Percentiles rank a stretch among this genome's conserved stretches.
Evolutionary conservation across 148 eudicot species (phyloP).

Genomic region (Oxyria digyna): DNA sequence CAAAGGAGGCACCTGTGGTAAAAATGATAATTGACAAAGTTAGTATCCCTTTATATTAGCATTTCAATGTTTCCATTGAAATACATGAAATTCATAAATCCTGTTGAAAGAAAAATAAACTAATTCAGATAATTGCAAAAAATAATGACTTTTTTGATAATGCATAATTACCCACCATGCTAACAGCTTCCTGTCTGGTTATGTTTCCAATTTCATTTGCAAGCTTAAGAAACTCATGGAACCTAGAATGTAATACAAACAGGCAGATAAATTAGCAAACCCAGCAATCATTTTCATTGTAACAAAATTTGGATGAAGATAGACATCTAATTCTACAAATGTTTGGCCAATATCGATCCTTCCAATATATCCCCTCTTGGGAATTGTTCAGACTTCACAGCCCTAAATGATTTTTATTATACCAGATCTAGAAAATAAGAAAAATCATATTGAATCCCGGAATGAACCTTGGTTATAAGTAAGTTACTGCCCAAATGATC

Average conservation of each 20-base stretch:
- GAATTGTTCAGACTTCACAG: not conserved
- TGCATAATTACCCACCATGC: conserved; percentile 60
- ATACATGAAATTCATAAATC: not conserved
- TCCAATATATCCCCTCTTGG: not conserved
- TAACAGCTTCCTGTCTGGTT: conserved; percentile 97
- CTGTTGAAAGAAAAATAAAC: not conserved
- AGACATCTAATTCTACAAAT: not conserved
- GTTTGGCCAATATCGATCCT: not conserved
- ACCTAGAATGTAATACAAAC: conserved; percentile 35
- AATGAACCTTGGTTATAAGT: not conserved
- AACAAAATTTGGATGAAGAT: not conserved
- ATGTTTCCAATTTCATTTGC: conserved; percentile 96
- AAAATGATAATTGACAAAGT: not conserved
- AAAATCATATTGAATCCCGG: not conserved
- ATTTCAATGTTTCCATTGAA: not conserved
- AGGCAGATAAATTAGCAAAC: not conserved
- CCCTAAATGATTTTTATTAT: not conserved
- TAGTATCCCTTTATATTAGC: not conserved
- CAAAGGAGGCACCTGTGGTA: conserved; percentile 80
- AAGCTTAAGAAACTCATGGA: conserved; percentile 90
- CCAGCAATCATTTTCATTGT: not conserved
- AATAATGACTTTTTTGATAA: not conserved
- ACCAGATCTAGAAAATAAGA: not conserved
- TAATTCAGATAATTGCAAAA: not conserved
- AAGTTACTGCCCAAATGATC: not conserved